Base-by-base conservation (phyloP, 805 yeast species). In the Geotrichum ghanense region DNA sequence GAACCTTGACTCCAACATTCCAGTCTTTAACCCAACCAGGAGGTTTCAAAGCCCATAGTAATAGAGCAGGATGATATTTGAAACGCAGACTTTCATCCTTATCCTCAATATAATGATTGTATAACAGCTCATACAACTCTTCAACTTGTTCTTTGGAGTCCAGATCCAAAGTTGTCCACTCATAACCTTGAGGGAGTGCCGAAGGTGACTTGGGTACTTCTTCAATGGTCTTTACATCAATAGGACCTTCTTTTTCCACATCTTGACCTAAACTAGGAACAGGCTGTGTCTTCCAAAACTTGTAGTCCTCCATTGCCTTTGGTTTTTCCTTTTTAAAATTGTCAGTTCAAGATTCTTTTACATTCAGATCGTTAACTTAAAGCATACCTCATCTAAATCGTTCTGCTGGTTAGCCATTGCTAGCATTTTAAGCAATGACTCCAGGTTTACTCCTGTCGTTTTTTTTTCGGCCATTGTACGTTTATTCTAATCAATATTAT, bases 281-380 rank as follows among this genome's bases (percentile, higher is more conserved):
- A 0, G 98, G 98, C 66, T 92, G 98, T 2, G 98, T 92, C 59
- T 83, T 85, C 98, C 98, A 92, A 67, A 92, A 92, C 67, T 84
- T 86, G 70, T 89, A 86, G 59, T 89, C 95, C 45, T 83, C 79
- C 84, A 88, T 87, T 20, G 79, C 52, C 52, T 67, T 66, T 14
- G 57, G 63, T 42, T 43, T 42, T 22, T 50, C 51, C 10, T 52
- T 44, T 7, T 46, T 43, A 17, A 39, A 20, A 16, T 41, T 40
- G 24, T 45, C 43, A 48, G 43, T 40, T n/a, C n/a, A n/a, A n/a
- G n/a, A n/a, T n/a, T n/a, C n/a, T n/a, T n/a, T n/a, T n/a, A n/a
- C n/a, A n/a, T n/a, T n/a, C n/a, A n/a, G n/a, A n/a, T n/a, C n/a
- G n/a, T n/a, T n/a, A n/a, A n/a, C n/a, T n/a, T n/a, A n/a, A n/a